Evolutionary conservation across 192 early-diverging fungal genomes (phyloP), one percentile per base, ranked within the genome.

Genomic region (Funneliformis mosseae): DNA sequence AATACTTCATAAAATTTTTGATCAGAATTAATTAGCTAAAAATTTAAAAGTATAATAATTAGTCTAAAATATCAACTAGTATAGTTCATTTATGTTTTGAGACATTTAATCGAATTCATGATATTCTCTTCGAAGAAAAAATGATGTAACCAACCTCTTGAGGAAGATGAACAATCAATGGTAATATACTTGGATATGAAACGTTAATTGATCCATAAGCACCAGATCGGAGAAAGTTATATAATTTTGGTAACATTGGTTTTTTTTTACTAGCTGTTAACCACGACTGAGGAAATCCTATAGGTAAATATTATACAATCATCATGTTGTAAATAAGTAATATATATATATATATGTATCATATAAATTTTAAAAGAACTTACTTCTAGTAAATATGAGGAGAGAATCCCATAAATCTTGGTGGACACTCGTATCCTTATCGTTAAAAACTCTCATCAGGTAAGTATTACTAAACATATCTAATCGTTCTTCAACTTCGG

Each of bases 401-500:
- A 98, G 81, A 8, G 97, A 86, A 77, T 97, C 95, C 96, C 96
- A 97, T 82, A 99, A 85, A 28, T 95, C 94, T 7, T 88, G 84
- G 74, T 95, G 93, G 25, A 88, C 92, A 5, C 88, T 84, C 0
- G 87, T 74, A 25, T 96, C 94, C 84, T 89, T 91, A 73, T 98
- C 96, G 1, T 80, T 82, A 82, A 98, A 95, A 41, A 88, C 90
- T 48, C 87, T 85, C 10, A 85, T 81, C 39, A 94, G 88, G 76
- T 97, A 92, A 5, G 82, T 77, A 9, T 83, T 88, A 18, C 87
- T 84, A 48, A 96, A 80, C 9, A 86, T n/a, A 3, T 74, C 81
- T n/a, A 90, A 77, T 27, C 84, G 82, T 9, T 80, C 41, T 46
- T 85, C 81, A 41, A 93, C 73, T 27, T 90, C 43, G 38, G 84